These are phyloP conservation scores for Penicillium sp. DNA, from an alignment of 2,329 filamentous ascomycete species.

Conservation along the genomic window DNA sequence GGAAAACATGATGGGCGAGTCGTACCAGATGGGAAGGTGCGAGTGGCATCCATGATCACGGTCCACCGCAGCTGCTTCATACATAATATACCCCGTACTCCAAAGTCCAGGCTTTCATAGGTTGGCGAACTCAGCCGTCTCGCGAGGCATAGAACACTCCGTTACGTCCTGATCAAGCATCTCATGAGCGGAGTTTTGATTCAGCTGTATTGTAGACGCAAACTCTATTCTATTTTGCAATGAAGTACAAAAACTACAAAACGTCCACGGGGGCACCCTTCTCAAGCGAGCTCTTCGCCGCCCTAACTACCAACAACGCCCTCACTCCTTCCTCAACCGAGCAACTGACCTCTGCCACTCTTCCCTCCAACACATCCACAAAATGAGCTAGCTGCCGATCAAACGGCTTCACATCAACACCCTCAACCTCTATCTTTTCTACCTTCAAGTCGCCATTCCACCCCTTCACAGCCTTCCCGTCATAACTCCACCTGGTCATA, in stretches of 20 bases:
- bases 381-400: slow-evolving; percentile 60
- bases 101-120: no score
- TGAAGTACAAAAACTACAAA: slow-evolving; percentile 19
- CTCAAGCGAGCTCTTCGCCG: slow-evolving; percentile 53
- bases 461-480: slow-evolving; percentile 41
- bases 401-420: slow-evolving; percentile 51
- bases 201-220: no score
- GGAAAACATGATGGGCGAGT: no score
- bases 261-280: slow-evolving; percentile 42
- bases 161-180: no score
- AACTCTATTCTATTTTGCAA: no score
- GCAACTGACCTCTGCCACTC: slow-evolving; percentile 51
- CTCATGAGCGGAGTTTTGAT: no score
- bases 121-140: no score
- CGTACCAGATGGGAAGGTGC: no score
- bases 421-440: slow-evolving; percentile 36
- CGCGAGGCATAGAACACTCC: no score
- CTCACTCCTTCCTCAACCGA: slow-evolving; percentile 55
- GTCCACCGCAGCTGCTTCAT: no score
- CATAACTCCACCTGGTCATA: slow-evolving; percentile 57
- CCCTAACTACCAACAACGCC: slow-evolving; percentile 59
- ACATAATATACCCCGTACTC: no score
- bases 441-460: slow-evolving; percentile 48
- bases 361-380: slow-evolving; percentile 52
- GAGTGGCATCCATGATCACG: no score